Evolutionary conservation across 164 flowering plant species (phyloP), one percentile per base, ranked within the genome.

Genomic region (Berberis thunbergii): DNA sequence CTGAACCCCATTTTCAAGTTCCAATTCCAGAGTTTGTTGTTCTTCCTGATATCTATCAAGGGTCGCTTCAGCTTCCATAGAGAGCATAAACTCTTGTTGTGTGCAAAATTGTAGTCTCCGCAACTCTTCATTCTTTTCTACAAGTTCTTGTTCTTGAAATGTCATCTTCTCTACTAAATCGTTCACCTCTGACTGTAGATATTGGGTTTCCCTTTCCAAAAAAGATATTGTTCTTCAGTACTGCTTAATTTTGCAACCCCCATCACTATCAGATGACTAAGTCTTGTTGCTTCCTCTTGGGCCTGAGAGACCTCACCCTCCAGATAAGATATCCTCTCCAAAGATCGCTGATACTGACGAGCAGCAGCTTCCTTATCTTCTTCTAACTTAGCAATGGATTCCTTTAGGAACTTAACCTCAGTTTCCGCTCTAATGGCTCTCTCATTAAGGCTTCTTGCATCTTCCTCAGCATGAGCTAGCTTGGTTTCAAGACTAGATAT

Each of bases 11-110:
- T 78, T 76, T 70, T 81, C 76, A n/a, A 90, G 85, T 67, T 94
- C 89, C 66, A 69, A 12, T 3, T 81, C 77, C 62, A 94, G 70
- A 64, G 74, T 73, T 70, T 64, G 80, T 70, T 83, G 93, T 58
- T 86, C 83, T 61, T 87, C 95, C 64, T 81, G 91, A 68, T 91
- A 86, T 62, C 76, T 64, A 12, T 73, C 76, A 38, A 90, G 80
- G 62, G 86, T 72, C 40, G 77, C 79, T 72, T 87, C 88, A 60
- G 80, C 77, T 63, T 84, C 77, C 58, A 74, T 61, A 70, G 77
- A 79, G 41, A 73, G 83, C 11, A 71, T 64, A 4, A 70, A 84
- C 67, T 87, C 96, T 43, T 86, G 87, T 60, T 83, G 79, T 44
- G 87, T 55, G 58, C 69, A 61, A 60, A 49, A 45, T 54, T 76